Evolutionary conservation across 2,329 filamentous ascomycete genomes (phyloP), one percentile per base, ranked within the genome.

Genomic region (Shiraia bambusicola): DNA sequence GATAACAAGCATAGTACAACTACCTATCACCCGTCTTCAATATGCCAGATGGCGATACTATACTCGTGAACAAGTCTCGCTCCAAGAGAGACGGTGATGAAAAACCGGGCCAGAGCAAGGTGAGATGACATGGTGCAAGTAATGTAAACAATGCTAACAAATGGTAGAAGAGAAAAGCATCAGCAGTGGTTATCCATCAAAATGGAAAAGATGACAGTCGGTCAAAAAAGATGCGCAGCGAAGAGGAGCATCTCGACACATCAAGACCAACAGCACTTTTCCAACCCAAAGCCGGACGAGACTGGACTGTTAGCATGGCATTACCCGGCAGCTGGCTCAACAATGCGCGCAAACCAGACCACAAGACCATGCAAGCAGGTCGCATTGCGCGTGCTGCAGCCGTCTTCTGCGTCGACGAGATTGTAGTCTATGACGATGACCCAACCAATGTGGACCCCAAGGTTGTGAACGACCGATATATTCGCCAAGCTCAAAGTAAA

Each of bases 351-450:
- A 86, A 84, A 8, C 81, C 84, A 49, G 88, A 94, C 46, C 83
- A 88, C 61, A 85, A 88, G 63, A 88, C 85, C 26, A 77, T 79
- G 34, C 76, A 87, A 34, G 85, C 84, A 1, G 87, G 86, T 6
- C 83, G 86, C 50, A 83, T 95, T 38, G 88, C 88, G 5, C 86
- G 89, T 38, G 87, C 88, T 25, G 78, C 89, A 37, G 86, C 87
- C 47, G 84, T 94, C 49, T 94, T 93, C 70, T 85, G 81, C 59
- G 79, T 95, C 53, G 89, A 95, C 63, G 89, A 95, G 70, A 77
- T 94, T 22, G 77, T 95, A 36, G 73, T 95, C 40, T 95, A 87
- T 66, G 83, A 92, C 61, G 89, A 94, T 69, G 78, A 76, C n/a
- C 71, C 76, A 30, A 49, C 26, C 50, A 66, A 42, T 12, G 47